Conservation (phyloP, 1,139 yeast genomes). For the Hanseniaspora sp. region DNA sequence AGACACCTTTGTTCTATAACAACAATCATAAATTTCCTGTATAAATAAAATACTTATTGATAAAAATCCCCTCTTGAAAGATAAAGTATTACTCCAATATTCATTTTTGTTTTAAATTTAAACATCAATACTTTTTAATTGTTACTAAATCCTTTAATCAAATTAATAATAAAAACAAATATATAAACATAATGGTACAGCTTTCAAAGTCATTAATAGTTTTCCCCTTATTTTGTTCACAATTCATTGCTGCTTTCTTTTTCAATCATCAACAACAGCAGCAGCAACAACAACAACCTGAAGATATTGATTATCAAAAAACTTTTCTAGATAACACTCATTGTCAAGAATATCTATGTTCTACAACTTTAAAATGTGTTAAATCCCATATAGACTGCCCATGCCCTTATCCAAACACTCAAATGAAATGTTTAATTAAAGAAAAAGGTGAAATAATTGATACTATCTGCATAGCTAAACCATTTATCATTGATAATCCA, state of each 20-base stretch:
- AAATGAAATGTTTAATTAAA: slow-evolving; percentile 68
- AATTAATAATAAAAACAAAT: no score
- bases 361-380: slow-evolving; percentile 73
- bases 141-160: no score
- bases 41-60: no score
- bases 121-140: no score
- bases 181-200: not conserved
- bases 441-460: slow-evolving; percentile 35
- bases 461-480: slow-evolving; percentile 70
- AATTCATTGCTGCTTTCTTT: slow-evolving; percentile 20
- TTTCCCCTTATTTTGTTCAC: slow-evolving; percentile 18
- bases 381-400: slow-evolving; percentile 63
- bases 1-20: no score
- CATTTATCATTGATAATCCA: slow-evolving; percentile 39
- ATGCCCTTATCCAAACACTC: slow-evolving; percentile 79
- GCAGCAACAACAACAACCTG: slow-evolving; percentile 32
- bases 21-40: no score
- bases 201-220: not conserved
- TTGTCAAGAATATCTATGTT: slow-evolving; percentile 67
- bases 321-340: slow-evolving; percentile 29
- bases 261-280: slow-evolving; percentile 30
- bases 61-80: no score
- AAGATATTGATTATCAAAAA: slow-evolving; percentile 22
- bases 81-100: no score
- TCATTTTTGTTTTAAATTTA: no score